Evolutionary conservation across 148 eudicot genomes (phyloP).

Genomic region (Arbutus unedo): DNA sequence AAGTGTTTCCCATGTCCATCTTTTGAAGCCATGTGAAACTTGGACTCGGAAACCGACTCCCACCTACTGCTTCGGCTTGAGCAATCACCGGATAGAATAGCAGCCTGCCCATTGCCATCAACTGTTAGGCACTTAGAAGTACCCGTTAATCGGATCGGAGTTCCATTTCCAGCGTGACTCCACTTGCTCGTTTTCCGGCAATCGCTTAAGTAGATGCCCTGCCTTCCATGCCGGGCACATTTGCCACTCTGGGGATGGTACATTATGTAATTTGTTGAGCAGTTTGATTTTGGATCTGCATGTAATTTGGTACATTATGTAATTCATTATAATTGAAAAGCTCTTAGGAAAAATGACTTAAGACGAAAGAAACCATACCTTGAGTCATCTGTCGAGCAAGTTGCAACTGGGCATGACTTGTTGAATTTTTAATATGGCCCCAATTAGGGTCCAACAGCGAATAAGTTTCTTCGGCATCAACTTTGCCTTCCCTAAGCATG

Average conservation of each 20-base stretch:
- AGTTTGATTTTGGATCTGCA: slow-evolving; percentile 18
- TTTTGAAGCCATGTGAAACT: slow-evolving; percentile 28
- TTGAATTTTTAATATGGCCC: slow-evolving; percentile 23
- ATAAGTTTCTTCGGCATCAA: not conserved
- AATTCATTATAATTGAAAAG: too few relatives aligned
- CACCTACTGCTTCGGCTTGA: slow-evolving; percentile 21
- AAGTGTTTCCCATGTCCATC: slow-evolving; percentile 23
- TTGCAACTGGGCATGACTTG: slow-evolving; percentile 16
- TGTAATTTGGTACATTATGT: too few relatives aligned
- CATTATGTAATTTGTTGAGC: slow-evolving; percentile 16
- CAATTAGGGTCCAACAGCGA: not conserved
- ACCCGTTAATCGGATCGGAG: slow-evolving; percentile 21
- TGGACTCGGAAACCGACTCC: slow-evolving; percentile 24
- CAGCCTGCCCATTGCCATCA: slow-evolving; percentile 17
- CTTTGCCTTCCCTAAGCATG: slow-evolving; percentile 13
- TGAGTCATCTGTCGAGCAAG: slow-evolving; percentile 18
- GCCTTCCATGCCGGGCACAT: slow-evolving; percentile 21
- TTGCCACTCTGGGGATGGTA: slow-evolving; percentile 42
- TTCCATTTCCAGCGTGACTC: slow-evolving; percentile 21
- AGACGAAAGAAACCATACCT: slow-evolving; percentile 31
- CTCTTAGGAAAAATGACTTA: too few relatives aligned
- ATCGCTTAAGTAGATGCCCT: slow-evolving; percentile 5
- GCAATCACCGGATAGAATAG: slow-evolving; percentile 22
- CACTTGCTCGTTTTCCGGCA: slow-evolving; percentile 22
- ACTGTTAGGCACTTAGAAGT: slow-evolving; percentile 17